Conservation (phyloP, 306 rosid species). For the Quercus dentata region DNA sequence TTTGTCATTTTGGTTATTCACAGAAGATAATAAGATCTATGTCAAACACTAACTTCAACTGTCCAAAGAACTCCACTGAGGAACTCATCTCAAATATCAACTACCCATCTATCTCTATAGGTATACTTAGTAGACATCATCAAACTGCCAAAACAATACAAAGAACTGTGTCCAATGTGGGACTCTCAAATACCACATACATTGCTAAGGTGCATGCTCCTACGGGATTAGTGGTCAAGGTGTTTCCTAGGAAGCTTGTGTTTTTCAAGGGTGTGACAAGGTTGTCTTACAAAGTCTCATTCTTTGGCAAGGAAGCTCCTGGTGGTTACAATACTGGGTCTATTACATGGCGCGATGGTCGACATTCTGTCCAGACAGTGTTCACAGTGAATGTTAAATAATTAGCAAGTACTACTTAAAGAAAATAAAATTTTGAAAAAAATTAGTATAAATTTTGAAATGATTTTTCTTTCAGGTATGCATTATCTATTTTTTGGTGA, state of each 20-base stretch:
- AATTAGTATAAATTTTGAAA: not conserved
- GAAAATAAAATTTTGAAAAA: not conserved
- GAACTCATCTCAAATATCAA: conserved; percentile 74
- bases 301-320: conserved; percentile 53
- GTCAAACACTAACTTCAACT: conserved; percentile 54
- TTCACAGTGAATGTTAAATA: conserved; percentile 68
- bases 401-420: not conserved
- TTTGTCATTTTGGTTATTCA: conserved; percentile 71
- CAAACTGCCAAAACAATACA: conserved; percentile 35
- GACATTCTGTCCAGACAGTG: conserved; percentile 59
- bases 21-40: conserved; percentile 53
- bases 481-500: not conserved
- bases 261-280: conserved; percentile 45
- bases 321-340: conserved; percentile 85
- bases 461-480: not conserved
- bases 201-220: conserved; percentile 61
- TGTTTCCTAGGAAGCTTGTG: conserved; percentile 54
- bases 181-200: conserved; percentile 60
- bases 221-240: conserved; percentile 57
- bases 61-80: conserved; percentile 58
- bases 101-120: conserved; percentile 85
- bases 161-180: conserved; percentile 84
- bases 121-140: conserved; percentile 40
- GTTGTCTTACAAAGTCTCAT: conserved; percentile 55
- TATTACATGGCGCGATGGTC: conserved; percentile 69